Percentiles rank a stretch among this genome's conserved stretches.
Conservation (phyloP, 306 rosid genomes). For the Parietaria judaica region DNA sequence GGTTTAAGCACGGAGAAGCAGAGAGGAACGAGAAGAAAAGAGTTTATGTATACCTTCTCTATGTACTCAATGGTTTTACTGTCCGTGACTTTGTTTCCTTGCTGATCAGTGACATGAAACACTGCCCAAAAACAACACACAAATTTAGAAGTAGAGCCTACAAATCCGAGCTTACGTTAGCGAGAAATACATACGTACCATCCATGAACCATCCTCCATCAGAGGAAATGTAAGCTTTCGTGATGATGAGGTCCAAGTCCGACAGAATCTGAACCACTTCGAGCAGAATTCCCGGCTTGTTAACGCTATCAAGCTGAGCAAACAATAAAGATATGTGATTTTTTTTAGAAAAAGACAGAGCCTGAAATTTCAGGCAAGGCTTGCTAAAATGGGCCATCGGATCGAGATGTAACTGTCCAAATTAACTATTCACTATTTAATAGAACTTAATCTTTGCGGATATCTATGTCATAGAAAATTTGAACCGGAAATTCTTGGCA, state of each 20-base stretch:
- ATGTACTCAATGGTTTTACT: slow-evolving; percentile 52
- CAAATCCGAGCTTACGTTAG: background rate
- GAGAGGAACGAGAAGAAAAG: slow-evolving; percentile 8
- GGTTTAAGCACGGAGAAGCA: background rate
- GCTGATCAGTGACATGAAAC: slow-evolving; percentile 84
- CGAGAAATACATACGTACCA: slow-evolving; percentile 36
- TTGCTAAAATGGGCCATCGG: no score
- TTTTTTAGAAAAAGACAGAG: no score
- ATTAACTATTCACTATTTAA: no score
- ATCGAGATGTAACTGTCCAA: no score
- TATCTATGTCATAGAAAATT: no score
- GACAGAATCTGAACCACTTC: slow-evolving; percentile 74
- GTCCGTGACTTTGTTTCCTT: slow-evolving; percentile 68
- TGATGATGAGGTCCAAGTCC: slow-evolving; percentile 69
- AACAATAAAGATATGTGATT: background rate
- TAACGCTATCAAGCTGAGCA: slow-evolving; percentile 57
- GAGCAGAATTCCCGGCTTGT: slow-evolving; percentile 81
- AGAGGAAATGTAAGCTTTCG: slow-evolving; percentile 77
- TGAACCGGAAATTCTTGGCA: no score
- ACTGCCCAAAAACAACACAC: slow-evolving; percentile 34
- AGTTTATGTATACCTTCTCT: slow-evolving; percentile 48
- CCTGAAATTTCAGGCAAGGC: no score
- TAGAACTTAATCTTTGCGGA: no score
- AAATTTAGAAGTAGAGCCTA: slow-evolving; percentile 15
- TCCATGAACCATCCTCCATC: slow-evolving; percentile 96